Evolutionary conservation across 352 stramenopile genomes (phyloP).

Genomic region (Thraustotheca clavata): DNA sequence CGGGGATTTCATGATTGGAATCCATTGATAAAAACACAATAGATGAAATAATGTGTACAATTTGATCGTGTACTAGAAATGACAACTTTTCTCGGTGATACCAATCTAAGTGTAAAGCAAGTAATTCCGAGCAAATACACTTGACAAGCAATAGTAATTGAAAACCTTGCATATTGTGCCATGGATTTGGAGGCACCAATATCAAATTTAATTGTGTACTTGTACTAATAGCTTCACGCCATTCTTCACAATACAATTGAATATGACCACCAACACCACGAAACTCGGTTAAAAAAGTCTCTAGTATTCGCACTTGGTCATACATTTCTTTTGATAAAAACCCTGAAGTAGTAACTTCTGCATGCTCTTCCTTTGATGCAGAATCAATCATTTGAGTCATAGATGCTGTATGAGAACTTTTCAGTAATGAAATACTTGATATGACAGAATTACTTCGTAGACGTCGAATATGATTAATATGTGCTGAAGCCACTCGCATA

Average conservation of each 20-base stretch:
- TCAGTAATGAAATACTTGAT: background rate
- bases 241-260: background rate
- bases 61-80: background rate
- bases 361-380: background rate
- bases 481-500: background rate
- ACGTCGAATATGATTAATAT: slow-evolving; percentile 6
- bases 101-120: slow-evolving; percentile 1
- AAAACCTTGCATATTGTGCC: background rate
- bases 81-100: background rate
- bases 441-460: background rate
- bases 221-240: background rate
- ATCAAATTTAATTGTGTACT: no score
- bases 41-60: background rate
- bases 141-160: background rate
- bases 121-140: slow-evolving; percentile 13
- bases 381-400: background rate
- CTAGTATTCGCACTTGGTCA: background rate
- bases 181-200: background rate
- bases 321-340: slow-evolving; percentile 10
- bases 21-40: background rate
- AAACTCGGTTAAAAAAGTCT: background rate
- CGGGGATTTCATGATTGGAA: background rate
- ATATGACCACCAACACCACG: background rate
- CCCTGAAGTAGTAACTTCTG: background rate
- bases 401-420: background rate